Conservation (phyloP, 352 stramenopile species). For the Pythium aquatile region DNA sequence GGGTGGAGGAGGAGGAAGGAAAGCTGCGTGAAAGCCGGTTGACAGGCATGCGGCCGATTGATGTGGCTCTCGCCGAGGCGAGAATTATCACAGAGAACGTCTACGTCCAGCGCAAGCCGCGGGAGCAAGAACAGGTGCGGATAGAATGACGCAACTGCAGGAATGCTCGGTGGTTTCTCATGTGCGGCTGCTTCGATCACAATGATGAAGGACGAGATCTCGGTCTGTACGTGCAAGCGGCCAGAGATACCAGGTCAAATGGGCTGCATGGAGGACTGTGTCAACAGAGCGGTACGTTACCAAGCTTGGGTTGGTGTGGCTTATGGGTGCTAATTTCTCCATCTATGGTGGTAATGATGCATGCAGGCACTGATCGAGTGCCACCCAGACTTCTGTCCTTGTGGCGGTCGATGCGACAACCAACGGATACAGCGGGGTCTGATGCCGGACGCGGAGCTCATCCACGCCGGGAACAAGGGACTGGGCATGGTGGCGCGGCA, state of each 20-base stretch:
- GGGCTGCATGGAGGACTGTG: constrained; percentile 71
- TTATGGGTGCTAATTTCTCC: too few relatives aligned
- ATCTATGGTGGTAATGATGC: too few relatives aligned
- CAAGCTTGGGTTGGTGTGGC: too few relatives aligned
- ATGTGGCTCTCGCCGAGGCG: constrained; percentile 69
- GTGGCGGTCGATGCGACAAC: constrained; percentile 65
- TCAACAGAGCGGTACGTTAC: constrained; percentile 61
- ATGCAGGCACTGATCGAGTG: constrained; percentile 67
- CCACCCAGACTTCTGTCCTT: constrained; percentile 54
- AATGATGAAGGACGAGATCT: constrained; percentile 60
- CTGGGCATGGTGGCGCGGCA: constrained; percentile 52
- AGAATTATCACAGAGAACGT: constrained; percentile 67
- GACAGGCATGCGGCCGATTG: constrained; percentile 65
- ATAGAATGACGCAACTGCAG: neutral
- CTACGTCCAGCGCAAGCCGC: constrained; percentile 71
- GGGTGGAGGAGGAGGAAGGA: constrained; percentile 33
- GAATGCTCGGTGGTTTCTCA: neutral
- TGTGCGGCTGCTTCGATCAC: neutral
- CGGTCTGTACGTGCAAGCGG: constrained; percentile 51
- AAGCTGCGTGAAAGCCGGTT: constrained; percentile 54
- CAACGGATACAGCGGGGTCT: constrained; percentile 67
- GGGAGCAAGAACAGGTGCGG: constrained; percentile 42
- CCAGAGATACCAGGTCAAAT: constrained; percentile 35
- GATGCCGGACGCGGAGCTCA: constrained; percentile 52
- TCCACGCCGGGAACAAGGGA: constrained; percentile 61